Conservation (phyloP, 345 rosid genomes). For the Hevea brasiliensis region DNA sequence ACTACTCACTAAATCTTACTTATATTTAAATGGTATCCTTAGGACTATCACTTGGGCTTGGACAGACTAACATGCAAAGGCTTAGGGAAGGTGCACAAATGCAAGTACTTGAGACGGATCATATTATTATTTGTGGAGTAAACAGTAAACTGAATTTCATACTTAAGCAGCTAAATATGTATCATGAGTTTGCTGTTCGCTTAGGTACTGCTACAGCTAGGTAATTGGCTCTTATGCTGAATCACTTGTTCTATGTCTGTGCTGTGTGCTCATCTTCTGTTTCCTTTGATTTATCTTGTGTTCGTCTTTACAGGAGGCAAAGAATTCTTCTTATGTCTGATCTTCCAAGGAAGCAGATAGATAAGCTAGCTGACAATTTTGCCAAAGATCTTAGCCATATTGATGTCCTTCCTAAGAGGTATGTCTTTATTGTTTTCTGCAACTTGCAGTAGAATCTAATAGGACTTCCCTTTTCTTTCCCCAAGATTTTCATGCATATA, state of each 20-base stretch:
- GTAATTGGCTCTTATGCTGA: constrained; percentile 39
- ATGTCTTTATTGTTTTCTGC: constrained; percentile 12
- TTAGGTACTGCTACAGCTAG: constrained; percentile 92
- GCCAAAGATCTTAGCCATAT: constrained; percentile 80
- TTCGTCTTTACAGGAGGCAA: constrained; percentile 64
- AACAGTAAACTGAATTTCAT: constrained; percentile 77
- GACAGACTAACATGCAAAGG: constrained; percentile 87
- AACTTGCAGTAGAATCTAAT: neutral
- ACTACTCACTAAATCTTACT: constrained; percentile 7
- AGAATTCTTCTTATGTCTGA: constrained; percentile 94
- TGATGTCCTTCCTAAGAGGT: constrained; percentile 93
- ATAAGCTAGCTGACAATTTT: constrained; percentile 69
- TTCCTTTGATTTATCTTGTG: constrained; percentile 10
- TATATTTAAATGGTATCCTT: constrained; percentile 23
- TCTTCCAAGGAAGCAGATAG: constrained; percentile 95
- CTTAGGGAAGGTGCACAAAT: constrained; percentile 96
- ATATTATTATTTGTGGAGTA: constrained; percentile 85
- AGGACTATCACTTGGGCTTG: constrained; percentile 25
- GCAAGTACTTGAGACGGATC: constrained; percentile 91
- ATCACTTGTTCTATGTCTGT: constrained; percentile 4
- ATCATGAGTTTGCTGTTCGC: constrained; percentile 86
- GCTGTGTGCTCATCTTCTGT: constrained; percentile 8
- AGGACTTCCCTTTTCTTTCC: constrained; percentile 2
- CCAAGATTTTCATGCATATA: neutral
- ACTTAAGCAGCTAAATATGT: constrained; percentile 85